phyloP scores from a whole-genome alignment of 2,329 filamentous ascomycete genomes.

The Chaetothyriales sp. region DNA sequence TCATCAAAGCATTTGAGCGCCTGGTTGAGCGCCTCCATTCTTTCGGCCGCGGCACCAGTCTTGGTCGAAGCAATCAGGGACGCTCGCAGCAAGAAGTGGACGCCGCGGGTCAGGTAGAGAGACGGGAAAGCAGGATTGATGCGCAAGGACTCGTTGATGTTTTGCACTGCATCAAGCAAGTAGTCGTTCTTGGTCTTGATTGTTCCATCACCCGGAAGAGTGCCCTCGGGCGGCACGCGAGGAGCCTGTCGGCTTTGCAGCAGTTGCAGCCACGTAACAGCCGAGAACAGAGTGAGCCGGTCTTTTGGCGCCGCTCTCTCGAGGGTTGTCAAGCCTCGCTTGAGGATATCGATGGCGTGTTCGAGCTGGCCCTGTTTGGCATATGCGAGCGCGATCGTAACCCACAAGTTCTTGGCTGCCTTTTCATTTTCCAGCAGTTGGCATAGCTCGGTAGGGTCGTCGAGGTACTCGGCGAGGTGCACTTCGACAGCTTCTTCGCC shows the following conservation, averaged over 20 bases:
- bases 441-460: slow-evolving; percentile 89
- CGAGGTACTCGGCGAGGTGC: slow-evolving; percentile 74
- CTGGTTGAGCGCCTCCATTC: slow-evolving; percentile 63
- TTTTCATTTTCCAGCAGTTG: slow-evolving; percentile 88
- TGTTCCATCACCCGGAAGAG: slow-evolving; percentile 47
- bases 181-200: slow-evolving; percentile 81
- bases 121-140: slow-evolving; percentile 87
- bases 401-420: slow-evolving; percentile 85
- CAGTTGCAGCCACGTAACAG: slow-evolving; percentile 80
- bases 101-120: slow-evolving; percentile 78
- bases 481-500: slow-evolving; percentile 71
- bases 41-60: slow-evolving; percentile 47
- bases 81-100: slow-evolving; percentile 72
- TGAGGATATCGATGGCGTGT: slow-evolving; percentile 56
- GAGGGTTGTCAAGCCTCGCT: slow-evolving; percentile 59
- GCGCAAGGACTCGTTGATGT: slow-evolving; percentile 85
- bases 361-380: slow-evolving; percentile 91
- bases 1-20: slow-evolving; percentile 92
- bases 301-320: slow-evolving; percentile 58
- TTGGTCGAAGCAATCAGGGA: slow-evolving; percentile 68
- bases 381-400: slow-evolving; percentile 92
- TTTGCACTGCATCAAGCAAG: slow-evolving; percentile 75
- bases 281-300: slow-evolving; percentile 54
- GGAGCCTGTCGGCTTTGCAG: slow-evolving; percentile 75
- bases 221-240: slow-evolving; percentile 48